A percentile compares a stretch with the other conserved stretches of the same genome.
phyloP scores from a whole-genome alignment of 148 eudicot species.

The Spergularia marina region DNA sequence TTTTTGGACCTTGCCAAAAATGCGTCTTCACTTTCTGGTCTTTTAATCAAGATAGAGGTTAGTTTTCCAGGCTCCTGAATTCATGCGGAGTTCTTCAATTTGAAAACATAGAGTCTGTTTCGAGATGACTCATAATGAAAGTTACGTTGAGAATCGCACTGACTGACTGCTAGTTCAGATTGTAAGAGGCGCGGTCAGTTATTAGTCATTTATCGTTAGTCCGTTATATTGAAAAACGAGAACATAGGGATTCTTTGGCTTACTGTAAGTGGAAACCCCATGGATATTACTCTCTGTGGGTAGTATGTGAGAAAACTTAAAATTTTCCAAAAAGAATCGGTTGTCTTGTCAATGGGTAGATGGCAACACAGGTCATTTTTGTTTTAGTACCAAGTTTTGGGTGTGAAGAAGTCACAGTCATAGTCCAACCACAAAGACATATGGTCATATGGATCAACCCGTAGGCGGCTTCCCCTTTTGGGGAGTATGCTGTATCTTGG shows the following conservation, averaged over 20 bases:
- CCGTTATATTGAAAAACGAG: no score
- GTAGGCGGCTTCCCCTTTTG: background rate
- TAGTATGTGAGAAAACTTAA: no score
- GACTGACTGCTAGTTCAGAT: background rate
- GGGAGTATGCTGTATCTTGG: background rate
- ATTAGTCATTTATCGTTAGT: no score
- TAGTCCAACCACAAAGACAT: background rate
- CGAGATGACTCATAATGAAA: no score
- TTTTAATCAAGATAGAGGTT: slow-evolving; percentile 79
- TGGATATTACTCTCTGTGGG: no score
- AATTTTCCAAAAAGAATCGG: background rate
- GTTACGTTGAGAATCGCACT: background rate
- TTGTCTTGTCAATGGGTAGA: background rate
- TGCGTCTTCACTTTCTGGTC: slow-evolving; percentile 63
- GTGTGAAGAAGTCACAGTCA: background rate
- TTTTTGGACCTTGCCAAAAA: slow-evolving; percentile 44
- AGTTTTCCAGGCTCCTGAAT: slow-evolving; percentile 8
- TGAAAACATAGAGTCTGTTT: no score
- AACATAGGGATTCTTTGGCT: no score
- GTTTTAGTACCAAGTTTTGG: background rate
- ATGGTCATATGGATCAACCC: background rate
- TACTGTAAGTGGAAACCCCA: no score
- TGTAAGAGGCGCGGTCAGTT: background rate
- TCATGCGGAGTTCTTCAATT: no score
- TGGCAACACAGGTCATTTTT: no score